Percentiles rank a stretch among this genome's conserved stretches.
Evolutionary conservation across 139 green algal genomes (phyloP).

Genomic region (Nannochloris sp.): DNA sequence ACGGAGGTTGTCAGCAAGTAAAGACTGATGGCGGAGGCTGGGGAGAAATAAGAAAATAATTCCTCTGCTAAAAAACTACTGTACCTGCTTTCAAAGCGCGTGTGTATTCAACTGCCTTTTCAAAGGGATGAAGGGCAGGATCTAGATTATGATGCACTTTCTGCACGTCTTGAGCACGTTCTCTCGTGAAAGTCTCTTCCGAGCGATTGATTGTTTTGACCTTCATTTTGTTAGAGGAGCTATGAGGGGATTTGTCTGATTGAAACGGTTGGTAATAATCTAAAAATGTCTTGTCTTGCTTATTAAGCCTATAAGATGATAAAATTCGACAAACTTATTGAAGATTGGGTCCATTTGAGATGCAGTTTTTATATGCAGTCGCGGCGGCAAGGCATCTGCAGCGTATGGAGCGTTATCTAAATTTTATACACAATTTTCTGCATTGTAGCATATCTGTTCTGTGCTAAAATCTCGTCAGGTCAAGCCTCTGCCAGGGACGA

Average conservation of each 20-base stretch:
- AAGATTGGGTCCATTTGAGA: too few relatives aligned
- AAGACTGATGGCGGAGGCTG: not conserved
- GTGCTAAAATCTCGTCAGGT: too few relatives aligned
- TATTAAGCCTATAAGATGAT: too few relatives aligned
- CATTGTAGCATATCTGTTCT: too few relatives aligned
- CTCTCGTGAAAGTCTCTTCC: slow-evolving; percentile 73
- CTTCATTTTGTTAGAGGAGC: slow-evolving; percentile 62
- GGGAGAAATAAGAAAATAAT: not conserved
- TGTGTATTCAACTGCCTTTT: slow-evolving; percentile 90
- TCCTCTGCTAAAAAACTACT: slow-evolving; percentile 19
- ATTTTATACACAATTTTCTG: too few relatives aligned
- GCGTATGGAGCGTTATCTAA: too few relatives aligned
- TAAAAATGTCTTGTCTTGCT: too few relatives aligned
- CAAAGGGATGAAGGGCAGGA: slow-evolving; percentile 78
- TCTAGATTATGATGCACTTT: slow-evolving; percentile 92
- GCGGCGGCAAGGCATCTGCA: too few relatives aligned
- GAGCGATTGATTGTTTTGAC: slow-evolving; percentile 84
- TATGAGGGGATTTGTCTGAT: not conserved
- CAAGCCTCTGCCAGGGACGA: too few relatives aligned
- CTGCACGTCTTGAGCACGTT: slow-evolving; percentile 68
- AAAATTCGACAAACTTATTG: too few relatives aligned
- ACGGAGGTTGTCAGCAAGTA: not conserved
- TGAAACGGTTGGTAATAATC: too few relatives aligned
- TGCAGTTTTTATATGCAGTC: too few relatives aligned
- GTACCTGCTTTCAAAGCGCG: slow-evolving; percentile 81